Percentiles rank a stretch among this genome's conserved stretches.
phyloP scores from a whole-genome alignment of 2,329 filamentous ascomycete species.

The Colletotrichum nymphaeae region DNA sequence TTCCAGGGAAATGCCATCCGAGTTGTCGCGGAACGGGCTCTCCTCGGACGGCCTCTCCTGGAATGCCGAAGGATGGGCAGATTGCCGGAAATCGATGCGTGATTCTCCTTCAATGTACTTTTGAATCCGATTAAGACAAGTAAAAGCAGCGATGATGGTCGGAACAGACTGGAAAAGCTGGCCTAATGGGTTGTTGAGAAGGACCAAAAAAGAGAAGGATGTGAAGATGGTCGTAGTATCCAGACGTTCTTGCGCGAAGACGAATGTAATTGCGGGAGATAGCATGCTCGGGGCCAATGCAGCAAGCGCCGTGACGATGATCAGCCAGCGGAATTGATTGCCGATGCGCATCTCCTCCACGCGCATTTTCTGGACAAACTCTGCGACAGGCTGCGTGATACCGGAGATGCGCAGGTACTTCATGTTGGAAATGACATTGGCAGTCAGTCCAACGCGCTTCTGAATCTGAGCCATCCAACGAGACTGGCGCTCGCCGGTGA shows the following conservation, averaged over 20 bases:
- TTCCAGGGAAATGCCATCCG: conserved; percentile 14
- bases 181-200: conserved; percentile 47
- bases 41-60: conserved; percentile 30
- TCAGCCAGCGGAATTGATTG: conserved; percentile 39
- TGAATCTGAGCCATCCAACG: conserved; percentile 46
- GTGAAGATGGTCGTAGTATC: conserved; percentile 44
- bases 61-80: neutral
- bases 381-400: conserved; percentile 41
- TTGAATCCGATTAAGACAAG: conserved; percentile 50
- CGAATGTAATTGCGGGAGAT: conserved; percentile 48
- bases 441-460: conserved; percentile 41
- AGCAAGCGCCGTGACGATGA: conserved; percentile 42
- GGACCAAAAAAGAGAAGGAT: conserved; percentile 46
- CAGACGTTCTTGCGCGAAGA: conserved; percentile 38
- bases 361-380: conserved; percentile 40
- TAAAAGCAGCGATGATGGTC: conserved; percentile 43
- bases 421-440: conserved; percentile 41
- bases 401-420: conserved; percentile 45
- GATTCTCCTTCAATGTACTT: conserved; percentile 47
- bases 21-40: conserved; percentile 13
- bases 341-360: conserved; percentile 40
- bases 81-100: conserved; percentile 41
- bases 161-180: conserved; percentile 48
- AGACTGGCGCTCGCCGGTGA: conserved; percentile 40
- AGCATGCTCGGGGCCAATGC: conserved; percentile 49